Conservation (phyloP, 208 protist genomes). For the Trypanosoma congolense region DNA sequence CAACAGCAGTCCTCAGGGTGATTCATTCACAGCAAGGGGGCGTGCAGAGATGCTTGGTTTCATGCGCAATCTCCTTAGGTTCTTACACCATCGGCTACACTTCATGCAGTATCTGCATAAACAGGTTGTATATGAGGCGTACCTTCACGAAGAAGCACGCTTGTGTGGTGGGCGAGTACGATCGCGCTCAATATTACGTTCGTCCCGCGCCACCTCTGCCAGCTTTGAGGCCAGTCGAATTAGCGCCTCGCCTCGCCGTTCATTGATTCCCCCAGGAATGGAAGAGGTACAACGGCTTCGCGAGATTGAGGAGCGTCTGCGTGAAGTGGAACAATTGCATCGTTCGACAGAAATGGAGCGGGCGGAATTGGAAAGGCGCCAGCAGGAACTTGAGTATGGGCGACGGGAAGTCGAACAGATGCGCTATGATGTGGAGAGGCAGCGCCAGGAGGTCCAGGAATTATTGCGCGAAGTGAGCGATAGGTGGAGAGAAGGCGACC, state of each 20-base stretch:
- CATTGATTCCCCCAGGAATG: constrained; percentile 9
- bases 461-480: background rate
- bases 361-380: constrained; percentile 46
- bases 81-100: constrained; percentile 80
- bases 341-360: constrained; percentile 55
- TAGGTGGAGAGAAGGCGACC: background rate
- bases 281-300: constrained; percentile 46
- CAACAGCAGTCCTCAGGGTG: background rate
- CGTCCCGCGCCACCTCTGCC: constrained; percentile 11
- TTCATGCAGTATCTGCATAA: constrained; percentile 85
- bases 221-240: constrained; percentile 10
- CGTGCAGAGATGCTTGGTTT: constrained; percentile 42
- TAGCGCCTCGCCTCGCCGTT: constrained; percentile 17
- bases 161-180: constrained; percentile 29
- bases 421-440: background rate
- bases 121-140: constrained; percentile 80
- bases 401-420: background rate
- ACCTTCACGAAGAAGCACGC: constrained; percentile 62
- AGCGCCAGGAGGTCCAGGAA: constrained; percentile 1
- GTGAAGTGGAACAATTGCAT: constrained; percentile 62
- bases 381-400: constrained; percentile 56
- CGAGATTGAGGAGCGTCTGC: constrained; percentile 71
- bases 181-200: constrained; percentile 11
- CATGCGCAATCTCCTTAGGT: constrained; percentile 50
- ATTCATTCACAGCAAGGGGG: background rate